Base-by-base conservation (phyloP, 78 protist genomes). In the Guillardia theta region DNA sequence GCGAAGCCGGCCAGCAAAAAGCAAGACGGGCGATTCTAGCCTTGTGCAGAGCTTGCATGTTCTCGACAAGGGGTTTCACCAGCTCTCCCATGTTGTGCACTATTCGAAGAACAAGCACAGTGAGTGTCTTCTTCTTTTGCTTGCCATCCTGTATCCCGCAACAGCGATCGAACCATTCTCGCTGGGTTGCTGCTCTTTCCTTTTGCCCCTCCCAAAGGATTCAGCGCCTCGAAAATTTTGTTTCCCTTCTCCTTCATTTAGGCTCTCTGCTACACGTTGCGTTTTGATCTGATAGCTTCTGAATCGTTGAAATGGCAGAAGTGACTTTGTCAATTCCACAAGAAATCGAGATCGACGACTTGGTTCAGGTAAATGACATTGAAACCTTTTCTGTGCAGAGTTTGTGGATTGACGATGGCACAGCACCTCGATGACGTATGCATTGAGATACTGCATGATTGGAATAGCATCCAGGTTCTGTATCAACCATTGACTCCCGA, bases 381-480 rank as follows among this genome's bases (percentile, higher is more conserved):
- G n/a, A n/a, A n/a, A n/a, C n/a, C n/a, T n/a, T n/a, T n/a, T n/a
- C n/a, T n/a, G n/a, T 1, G 21, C 70, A 6, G 6, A 6, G 70
- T 24, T 1, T 58, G 6, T 27, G 39, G 6, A 0, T 58, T 30
- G 70, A 30, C 70, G 6, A 24, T 58, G 70, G 83, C n/a, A n/a
- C 83, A 70, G 83, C 83, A 70, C 41, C 83, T 70, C 46, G 41
- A 70, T 70, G 83, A 70, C 27, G 36, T 70, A 12, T 70, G 83
- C 83, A 70, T 22, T 43, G 45, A 70, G 21, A 33, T 70, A 36
- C n/a, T 33, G 45, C 27, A 36, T 43, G 83, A 70, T 4, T 70
- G 83, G 83, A 1, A 70, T 4, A 0, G 21, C 6, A 4, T 70
- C 46, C 36, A 70, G 83, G 83, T 70, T 22, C 27, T 24, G 1